Percentiles rank a stretch among this genome's conserved stretches.
Evolutionary conservation across 2,329 filamentous ascomycete genomes (phyloP).

Genomic region (Monosporascus sp.): DNA sequence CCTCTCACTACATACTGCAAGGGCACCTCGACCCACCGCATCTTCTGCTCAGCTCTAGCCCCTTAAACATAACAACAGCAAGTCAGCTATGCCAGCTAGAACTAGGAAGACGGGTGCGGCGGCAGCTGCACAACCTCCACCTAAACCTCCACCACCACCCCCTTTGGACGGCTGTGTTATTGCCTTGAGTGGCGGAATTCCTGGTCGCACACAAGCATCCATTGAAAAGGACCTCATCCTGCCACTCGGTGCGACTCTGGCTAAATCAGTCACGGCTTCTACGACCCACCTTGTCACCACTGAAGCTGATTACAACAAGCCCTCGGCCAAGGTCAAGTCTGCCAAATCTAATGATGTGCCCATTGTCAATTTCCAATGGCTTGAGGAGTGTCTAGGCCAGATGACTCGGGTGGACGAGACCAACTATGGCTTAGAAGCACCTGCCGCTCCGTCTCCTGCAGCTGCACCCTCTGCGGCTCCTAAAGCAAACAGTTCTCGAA

Average conservation of each 20-base stretch:
- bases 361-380: slow-evolving; percentile 57
- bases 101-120: slow-evolving; percentile 2
- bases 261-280: slow-evolving; percentile 40
- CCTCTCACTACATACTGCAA: no score
- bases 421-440: slow-evolving; percentile 18
- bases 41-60: no score
- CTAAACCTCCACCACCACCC: slow-evolving; percentile 11
- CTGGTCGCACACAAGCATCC: slow-evolving; percentile 42
- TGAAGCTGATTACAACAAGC: slow-evolving; percentile 43
- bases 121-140: slow-evolving; percentile 6
- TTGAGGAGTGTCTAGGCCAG: slow-evolving; percentile 46
- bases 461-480: neutral
- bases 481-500: slow-evolving; percentile 12
- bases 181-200: slow-evolving; percentile 56
- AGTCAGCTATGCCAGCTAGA: slow-evolving; percentile 15
- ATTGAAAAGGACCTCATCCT: slow-evolving; percentile 39
- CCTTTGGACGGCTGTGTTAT: slow-evolving; percentile 46
- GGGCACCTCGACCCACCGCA: no score
- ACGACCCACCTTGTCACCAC: slow-evolving; percentile 55
- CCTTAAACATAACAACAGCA: no score
- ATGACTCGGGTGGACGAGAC: slow-evolving; percentile 32
- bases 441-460: neutral
- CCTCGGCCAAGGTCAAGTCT: slow-evolving; percentile 45
- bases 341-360: slow-evolving; percentile 41
- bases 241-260: slow-evolving; percentile 43